Conservation (phyloP, 768 basidiomycete species). For the Trametes cingulata region DNA sequence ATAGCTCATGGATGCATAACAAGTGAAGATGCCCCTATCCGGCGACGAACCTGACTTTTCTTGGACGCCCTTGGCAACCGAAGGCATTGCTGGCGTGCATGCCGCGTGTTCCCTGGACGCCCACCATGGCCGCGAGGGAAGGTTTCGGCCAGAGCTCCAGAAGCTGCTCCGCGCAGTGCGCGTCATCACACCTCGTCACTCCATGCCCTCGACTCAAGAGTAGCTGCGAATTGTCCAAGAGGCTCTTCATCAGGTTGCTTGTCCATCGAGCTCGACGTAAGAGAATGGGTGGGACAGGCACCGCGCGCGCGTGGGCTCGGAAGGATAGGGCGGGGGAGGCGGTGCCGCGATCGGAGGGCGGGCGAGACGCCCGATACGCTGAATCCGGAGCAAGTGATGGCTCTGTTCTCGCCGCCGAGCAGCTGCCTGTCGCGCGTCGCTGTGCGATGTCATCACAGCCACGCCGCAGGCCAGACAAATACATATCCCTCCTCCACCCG, state of each 20-base stretch:
- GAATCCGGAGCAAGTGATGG: background rate
- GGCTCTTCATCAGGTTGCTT: no score
- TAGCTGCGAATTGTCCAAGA: background rate
- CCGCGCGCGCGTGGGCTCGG: background rate
- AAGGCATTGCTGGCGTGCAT: background rate
- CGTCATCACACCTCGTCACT: background rate
- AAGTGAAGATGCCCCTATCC: background rate
- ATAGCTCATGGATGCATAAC: background rate
- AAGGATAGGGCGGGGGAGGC: background rate
- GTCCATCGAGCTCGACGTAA: no score
- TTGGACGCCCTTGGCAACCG: background rate
- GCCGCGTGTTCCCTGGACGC: background rate
- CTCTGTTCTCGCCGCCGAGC: background rate
- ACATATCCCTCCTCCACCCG: background rate
- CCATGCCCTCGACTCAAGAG: no score
- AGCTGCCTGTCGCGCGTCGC: background rate
- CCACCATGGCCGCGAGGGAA: background rate
- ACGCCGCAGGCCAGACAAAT: conserved; percentile 1
- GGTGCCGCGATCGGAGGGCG: background rate
- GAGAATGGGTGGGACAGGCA: background rate
- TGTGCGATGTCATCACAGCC: conserved; percentile 6
- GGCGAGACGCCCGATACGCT: background rate
- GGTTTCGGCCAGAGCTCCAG: background rate
- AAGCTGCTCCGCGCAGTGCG: background rate
- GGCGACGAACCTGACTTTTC: background rate